Percentiles rank a stretch among this genome's conserved stretches.
Conservation (phyloP, 169 alveolate genomes). For the Perkinsus olseni region DNA sequence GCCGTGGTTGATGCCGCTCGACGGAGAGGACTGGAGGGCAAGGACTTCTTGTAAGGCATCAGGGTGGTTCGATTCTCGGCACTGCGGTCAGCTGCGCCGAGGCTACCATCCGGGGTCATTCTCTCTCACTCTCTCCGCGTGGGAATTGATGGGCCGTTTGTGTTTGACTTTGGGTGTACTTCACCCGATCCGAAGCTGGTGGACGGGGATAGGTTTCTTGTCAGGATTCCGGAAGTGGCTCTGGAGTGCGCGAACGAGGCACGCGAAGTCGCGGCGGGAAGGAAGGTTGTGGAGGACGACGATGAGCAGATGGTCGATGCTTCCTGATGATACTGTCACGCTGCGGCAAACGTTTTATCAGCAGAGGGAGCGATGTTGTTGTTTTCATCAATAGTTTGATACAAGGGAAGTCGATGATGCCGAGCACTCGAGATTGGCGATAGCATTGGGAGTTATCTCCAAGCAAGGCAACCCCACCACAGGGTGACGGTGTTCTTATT, state of each 20-base stretch:
- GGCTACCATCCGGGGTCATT: no score
- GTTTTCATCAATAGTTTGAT: background rate
- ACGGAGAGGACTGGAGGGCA: background rate
- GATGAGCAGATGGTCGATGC: background rate
- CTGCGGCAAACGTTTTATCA: background rate
- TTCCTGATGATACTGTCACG: background rate
- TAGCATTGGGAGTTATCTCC: no score
- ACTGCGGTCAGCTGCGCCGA: no score
- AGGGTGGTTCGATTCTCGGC: no score
- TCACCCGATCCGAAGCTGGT: background rate
- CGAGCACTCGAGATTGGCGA: no score
- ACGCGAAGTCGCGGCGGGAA: background rate
- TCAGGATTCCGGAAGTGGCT: background rate
- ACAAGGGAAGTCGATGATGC: no score
- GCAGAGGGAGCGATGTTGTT: background rate
- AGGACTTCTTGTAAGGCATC: background rate
- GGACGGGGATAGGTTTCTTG: background rate
- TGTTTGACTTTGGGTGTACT: background rate
- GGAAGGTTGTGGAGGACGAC: background rate
- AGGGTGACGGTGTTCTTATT: no score
- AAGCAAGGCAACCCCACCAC: no score
- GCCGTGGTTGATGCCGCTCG: background rate
- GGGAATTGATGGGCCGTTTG: no score
- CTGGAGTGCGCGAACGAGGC: background rate
- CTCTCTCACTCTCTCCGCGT: no score